Evolutionary conservation across 164 flowering plant species (phyloP).

Genomic region (Piper longum): DNA sequence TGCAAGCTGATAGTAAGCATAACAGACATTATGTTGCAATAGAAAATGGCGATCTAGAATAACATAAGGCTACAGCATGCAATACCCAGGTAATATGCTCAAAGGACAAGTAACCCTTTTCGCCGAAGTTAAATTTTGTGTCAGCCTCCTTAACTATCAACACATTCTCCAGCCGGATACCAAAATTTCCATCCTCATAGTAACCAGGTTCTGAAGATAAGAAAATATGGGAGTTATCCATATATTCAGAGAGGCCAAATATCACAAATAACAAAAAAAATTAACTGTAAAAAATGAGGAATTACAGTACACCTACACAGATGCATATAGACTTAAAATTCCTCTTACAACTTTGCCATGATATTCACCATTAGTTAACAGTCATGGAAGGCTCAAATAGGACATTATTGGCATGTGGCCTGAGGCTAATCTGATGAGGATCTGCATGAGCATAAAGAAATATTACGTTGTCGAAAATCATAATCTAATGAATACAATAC

Average conservation of each 20-base stretch:
- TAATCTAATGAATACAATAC: not conserved
- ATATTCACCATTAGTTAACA: slow-evolving; percentile 84
- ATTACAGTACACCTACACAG: no score
- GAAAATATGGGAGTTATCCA: not conserved
- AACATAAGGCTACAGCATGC: slow-evolving; percentile 4
- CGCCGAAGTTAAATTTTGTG: slow-evolving; percentile 82
- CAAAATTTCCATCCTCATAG: slow-evolving; percentile 93
- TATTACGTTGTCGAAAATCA: not conserved
- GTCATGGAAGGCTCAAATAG: slow-evolving; percentile 88
- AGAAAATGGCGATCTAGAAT: not conserved
- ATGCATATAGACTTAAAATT: no score
- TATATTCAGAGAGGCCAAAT: not conserved
- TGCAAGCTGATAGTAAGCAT: no score
- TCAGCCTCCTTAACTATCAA: slow-evolving; percentile 76
- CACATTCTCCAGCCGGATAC: slow-evolving; percentile 95
- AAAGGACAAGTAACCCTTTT: slow-evolving; percentile 75
- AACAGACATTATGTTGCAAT: no score
- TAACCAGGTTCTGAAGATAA: slow-evolving; percentile 89
- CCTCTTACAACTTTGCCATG: no score
- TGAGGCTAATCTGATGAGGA: slow-evolving; percentile 85
- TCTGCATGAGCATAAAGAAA: slow-evolving; percentile 30
- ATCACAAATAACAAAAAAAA: not conserved
- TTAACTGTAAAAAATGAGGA: no score
- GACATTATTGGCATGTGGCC: slow-evolving; percentile 67
- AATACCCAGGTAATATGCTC: slow-evolving; percentile 98